Evolutionary conservation across 2,329 filamentous ascomycete species (phyloP), one percentile per base, ranked within the genome.

Genomic region (Moelleriella libera): DNA sequence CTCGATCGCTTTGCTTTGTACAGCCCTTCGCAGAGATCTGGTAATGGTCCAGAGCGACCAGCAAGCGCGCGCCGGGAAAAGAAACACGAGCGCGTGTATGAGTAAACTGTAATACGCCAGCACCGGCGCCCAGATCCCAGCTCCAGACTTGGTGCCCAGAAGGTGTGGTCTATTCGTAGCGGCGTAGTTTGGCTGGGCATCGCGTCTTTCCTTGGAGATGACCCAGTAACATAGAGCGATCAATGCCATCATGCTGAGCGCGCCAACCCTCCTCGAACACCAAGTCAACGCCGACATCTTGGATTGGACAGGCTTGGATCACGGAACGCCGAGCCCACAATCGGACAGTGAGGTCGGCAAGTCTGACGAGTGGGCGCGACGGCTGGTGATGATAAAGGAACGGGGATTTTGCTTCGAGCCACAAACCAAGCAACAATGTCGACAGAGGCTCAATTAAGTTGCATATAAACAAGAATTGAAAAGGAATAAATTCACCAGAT

Each of bases 81-180:
- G 60, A 52, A 77, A 75, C 55, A 83, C 79, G 47, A 83, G 66
- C 47, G 78, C 49, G 60, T 86, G 82, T 48, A 85, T 74, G 34
- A 82, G 59, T 14, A 85, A 66, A 46, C 75, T 78, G 62, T 85
- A 86, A 56, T 77, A 79, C 45, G 79, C 71, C 56, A 82, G 83
- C 31, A 77, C 32, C 45, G 69, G 60, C 11, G 74, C 75, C 68
- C 67, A 76, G 44, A 69, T 57, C 32, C 74, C 72, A 40, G 65
- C 70, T 30, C 72, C 71, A 39, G 63, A 55, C 1, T 54, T 53
- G 4, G 60, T 53, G 3, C 58, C 53, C 11, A 61, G 58, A 9
- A 62, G 57, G 43, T 63, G 58, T 53, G 34, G 34, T 37, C 34
- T 37, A 8, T 37, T 8, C 34, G 34, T 9, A 37, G 12, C 34